These are phyloP conservation scores for Corinectria fuckeliana DNA, from an alignment of 2,329 filamentous ascomycete species.

Conservation along the genomic window DNA sequence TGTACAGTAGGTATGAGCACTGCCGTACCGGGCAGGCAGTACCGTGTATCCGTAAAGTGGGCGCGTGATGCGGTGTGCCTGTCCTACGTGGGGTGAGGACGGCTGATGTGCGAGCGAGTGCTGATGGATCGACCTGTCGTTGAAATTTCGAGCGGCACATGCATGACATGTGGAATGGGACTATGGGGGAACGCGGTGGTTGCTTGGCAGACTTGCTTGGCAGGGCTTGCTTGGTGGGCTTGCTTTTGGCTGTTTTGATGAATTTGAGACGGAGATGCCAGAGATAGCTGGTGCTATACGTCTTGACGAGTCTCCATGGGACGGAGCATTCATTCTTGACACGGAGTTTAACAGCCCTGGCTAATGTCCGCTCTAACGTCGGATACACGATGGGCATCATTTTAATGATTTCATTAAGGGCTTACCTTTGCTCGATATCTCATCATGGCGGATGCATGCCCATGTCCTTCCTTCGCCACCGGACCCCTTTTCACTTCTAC, in stretches of 20 bases:
- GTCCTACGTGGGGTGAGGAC: background rate
- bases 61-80: slow-evolving; percentile 1
- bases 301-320: background rate
- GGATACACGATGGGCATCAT: background rate
- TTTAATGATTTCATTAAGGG: background rate
- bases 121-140: background rate
- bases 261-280: background rate
- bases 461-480: no score
- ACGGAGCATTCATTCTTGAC: background rate
- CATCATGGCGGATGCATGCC: no score
- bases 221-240: no score
- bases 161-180: slow-evolving; percentile 1
- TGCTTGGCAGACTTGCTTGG: background rate
- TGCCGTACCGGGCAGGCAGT: background rate
- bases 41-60: background rate
- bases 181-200: background rate
- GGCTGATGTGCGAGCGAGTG: background rate
- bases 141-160: background rate
- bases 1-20: background rate
- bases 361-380: background rate
- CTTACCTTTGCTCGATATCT: background rate
- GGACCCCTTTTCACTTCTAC: no score
- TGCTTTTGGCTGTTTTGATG: background rate
- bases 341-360: background rate
- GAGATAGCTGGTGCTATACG: no score